Evolutionary conservation across 257 asterid genomes (phyloP).

Genomic region (Fraxinus americana): DNA sequence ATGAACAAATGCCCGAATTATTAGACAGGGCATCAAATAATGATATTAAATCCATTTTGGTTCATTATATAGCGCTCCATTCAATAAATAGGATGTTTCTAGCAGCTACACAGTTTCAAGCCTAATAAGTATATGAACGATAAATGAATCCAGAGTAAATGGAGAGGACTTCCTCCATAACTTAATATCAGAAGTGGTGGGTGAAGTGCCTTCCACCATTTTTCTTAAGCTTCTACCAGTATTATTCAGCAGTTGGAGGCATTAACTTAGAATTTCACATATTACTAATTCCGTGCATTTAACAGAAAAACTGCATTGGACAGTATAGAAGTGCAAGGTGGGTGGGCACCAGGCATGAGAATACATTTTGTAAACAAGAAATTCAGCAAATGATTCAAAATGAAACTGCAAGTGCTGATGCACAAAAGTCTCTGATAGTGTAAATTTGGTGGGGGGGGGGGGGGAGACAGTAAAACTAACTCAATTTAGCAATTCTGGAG

Average conservation of each 20-base stretch:
- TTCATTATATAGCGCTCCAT: not conserved
- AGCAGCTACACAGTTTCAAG: slow-evolving; percentile 19
- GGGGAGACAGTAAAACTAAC: not conserved
- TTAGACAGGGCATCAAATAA: not conserved
- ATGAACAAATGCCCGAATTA: slow-evolving; percentile 12
- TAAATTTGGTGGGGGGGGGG: too few species aligned
- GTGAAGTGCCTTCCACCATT: not conserved
- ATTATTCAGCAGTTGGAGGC: not conserved
- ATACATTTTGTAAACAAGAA: not conserved
- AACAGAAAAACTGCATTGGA: not conserved
- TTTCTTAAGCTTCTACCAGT: not conserved
- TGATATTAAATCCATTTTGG: not conserved
- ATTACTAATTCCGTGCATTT: not conserved
- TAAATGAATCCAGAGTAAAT: not conserved
- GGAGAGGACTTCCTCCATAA: not conserved
- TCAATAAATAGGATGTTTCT: slow-evolving; percentile 10
- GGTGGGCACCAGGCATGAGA: not conserved
- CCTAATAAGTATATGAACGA: not conserved
- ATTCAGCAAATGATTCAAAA: not conserved
- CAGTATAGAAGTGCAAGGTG: not conserved
- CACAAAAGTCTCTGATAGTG: not conserved
- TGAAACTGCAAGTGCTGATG: not conserved
- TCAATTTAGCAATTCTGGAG: not conserved
- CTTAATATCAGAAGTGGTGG: not conserved
- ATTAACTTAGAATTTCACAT: not conserved